Base-by-base conservation (phyloP, 169 alveolate species). In the Babesia sp. region DNA sequence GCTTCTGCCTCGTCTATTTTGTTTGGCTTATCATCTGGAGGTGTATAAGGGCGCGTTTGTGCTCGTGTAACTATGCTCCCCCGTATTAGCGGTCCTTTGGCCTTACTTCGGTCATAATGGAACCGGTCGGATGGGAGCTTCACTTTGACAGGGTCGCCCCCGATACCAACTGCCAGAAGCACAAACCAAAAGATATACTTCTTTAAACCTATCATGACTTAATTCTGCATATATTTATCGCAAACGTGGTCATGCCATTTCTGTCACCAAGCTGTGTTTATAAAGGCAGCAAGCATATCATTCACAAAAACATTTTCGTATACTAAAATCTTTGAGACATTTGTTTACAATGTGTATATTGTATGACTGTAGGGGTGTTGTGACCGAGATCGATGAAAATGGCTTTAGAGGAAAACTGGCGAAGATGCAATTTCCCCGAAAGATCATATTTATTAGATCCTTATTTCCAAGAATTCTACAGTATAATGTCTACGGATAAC, bases 41-140 rank as follows among this genome's bases (percentile, higher is more conserved):
- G 12, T 11, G 14, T 42, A 6, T 12, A 20, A 18, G 20, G 8
- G 7, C 20, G 12, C 28, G 56, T 48, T 48, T 48, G 33, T 3
- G 61, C 41, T 18, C 55, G 33, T 20, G 51, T 50, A 48, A 53
- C 80, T 24, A 56, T 37, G 26, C 20, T 20, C 4, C 59, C 82
- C 33, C 61, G 56, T 48, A 29, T 11, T 33, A 46, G 14, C 33
- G 71, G 59, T 24, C 36, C 59, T 39, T 36, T 56, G 46, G 67
- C 69, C 22, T 53, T 29, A 41, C 61, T 46, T 37, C 55, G 39
- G 6, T 44, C 67, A 48, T 50, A 45, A 0, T 12, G 39, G 8
- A 42, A 26, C 59, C 64, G 50, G 2, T 37, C 58, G 12, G 58
- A 45, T 1, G 74, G 74, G 1, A 44, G 61, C 42, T n/a, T 48